A percentile compares a stretch with the other conserved stretches of the same genome.
phyloP scores from a whole-genome alignment of 805 yeast species.

The Kluyveromyces wickerhamii region DNA sequence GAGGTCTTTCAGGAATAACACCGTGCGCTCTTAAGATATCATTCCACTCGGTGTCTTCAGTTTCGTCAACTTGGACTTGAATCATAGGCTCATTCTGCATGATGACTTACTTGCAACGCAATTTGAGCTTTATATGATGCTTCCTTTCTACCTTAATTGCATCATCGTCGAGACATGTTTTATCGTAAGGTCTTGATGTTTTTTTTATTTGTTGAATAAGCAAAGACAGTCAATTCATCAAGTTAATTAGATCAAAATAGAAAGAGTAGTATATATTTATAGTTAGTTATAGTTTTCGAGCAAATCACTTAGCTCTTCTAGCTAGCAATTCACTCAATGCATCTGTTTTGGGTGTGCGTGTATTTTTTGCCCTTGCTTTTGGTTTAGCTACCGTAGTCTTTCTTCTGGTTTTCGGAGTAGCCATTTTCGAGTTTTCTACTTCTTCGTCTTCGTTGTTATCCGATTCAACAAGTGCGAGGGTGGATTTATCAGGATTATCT shows the following conservation, averaged over 20 bases:
- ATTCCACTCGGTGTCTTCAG: constrained; percentile 98
- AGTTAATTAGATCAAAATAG: no score
- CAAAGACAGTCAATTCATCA: no score
- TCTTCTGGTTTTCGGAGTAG: background rate
- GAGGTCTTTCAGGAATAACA: constrained; percentile 84
- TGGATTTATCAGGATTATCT: no score
- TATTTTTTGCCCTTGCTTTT: constrained; percentile 6
- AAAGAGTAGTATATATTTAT: no score
- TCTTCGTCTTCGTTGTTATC: constrained; percentile 10
- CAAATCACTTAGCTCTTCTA: constrained; percentile 12
- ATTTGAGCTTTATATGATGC: no score
- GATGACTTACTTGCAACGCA: background rate
- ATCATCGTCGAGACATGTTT: constrained; percentile 5
- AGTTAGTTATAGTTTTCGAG: no score
- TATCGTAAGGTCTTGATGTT: no score
- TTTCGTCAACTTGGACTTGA: constrained; percentile 85
- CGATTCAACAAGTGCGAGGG: no score
- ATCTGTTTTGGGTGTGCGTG: constrained; percentile 27
- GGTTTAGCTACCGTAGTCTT: constrained; percentile 6
- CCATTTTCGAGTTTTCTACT: background rate
- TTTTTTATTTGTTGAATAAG: no score
- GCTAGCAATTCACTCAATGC: constrained; percentile 22
- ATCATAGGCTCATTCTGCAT: constrained; percentile 47
- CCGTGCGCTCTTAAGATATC: constrained; percentile 88
- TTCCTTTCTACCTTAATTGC: constrained; percentile 6